Evolutionary conservation across 345 rosid genomes (phyloP).

Genomic region (Ceriops zippeliana): DNA sequence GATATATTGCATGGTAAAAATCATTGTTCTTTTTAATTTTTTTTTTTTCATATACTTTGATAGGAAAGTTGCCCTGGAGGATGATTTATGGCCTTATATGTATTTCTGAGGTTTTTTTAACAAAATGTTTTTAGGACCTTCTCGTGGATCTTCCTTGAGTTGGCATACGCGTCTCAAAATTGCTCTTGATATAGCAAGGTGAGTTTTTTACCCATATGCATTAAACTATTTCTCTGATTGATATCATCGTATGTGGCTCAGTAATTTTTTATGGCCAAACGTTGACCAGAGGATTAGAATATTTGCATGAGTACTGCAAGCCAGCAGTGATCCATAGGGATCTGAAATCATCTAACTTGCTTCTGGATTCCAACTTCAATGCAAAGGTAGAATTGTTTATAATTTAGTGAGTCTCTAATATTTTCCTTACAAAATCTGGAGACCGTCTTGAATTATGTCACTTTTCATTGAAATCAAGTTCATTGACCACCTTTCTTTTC

Average conservation of each 20-base stretch:
- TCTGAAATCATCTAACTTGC: conserved; percentile 94
- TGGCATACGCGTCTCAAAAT: conserved; percentile 93
- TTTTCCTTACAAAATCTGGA: not conserved
- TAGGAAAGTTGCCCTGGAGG: not conserved
- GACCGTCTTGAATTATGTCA: not conserved
- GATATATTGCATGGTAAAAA: conserved; percentile 77
- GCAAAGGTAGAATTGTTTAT: conserved; percentile 69
- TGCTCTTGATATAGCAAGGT: conserved; percentile 90
- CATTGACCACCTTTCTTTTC: not conserved
- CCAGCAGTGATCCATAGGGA: conserved; percentile 96
- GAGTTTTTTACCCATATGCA: conserved; percentile 19
- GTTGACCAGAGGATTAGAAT: conserved; percentile 82
- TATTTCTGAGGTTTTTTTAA: no score
- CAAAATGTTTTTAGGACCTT: conserved; percentile 44
- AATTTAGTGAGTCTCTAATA: not conserved
- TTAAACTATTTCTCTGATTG: not conserved
- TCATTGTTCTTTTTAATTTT: not conserved
- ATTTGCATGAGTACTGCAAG: conserved; percentile 85
- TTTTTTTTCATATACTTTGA: not conserved
- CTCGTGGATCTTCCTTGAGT: conserved; percentile 64
- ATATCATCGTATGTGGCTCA: not conserved
- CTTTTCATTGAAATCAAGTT: not conserved
- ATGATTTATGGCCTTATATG: not conserved
- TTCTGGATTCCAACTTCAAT: conserved; percentile 76
- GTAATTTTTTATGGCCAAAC: conserved; percentile 16